Evolutionary conservation across 495 filamentous ascomycete species (phyloP), one percentile per base, ranked within the genome.

Genomic region (Tirmania nivea): DNA sequence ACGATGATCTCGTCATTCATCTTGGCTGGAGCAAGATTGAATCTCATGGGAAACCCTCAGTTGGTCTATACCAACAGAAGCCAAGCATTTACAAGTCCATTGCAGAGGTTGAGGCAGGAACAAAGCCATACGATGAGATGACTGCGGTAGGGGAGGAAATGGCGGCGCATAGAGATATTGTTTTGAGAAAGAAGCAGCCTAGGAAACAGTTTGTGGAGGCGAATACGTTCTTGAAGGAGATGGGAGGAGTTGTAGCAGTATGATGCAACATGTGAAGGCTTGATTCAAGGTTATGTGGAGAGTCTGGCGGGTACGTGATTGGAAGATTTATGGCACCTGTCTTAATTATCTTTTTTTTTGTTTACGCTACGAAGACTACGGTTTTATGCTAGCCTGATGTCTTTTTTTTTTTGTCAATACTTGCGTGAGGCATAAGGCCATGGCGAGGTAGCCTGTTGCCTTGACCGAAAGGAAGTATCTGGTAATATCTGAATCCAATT

Each of bases 201-300:
- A 74, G 90, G 54, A 97, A 95, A 73, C 81, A 94, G 42, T 96
- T 94, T 69, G 88, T 97, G 16, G 86, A 94, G 69, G 86, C 83
- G 35, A 97, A 93, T 69, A 95, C 90, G 8, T 68, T 75, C 45
- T 65, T 86, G 49, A 73, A 79, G 51, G 67, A 67, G 83, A 36
- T 74, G 77, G 66, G 85, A 94, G 16, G 75, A 69, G 19, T 65
- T 94, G 66, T 85, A 78, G 69, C 86, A 97, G 68, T 97, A 97
- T 70, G 89, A 93, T 59, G 75, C 86, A 1, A 84, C 77, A 0
- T 69, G 78, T 9, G 80, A 90, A 64, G 89, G 89, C 8, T 75
- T 97, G 71, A 85, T 97, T 52, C 74, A 83, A 71, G 94, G 88
- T 67, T 96, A 76, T 74, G 86, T 77, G 0, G 90, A 96, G 57